Evolutionary conservation across 495 filamentous ascomycete genomes (phyloP), one percentile per base, ranked within the genome.

Genomic region (Neurospora hispaniola): DNA sequence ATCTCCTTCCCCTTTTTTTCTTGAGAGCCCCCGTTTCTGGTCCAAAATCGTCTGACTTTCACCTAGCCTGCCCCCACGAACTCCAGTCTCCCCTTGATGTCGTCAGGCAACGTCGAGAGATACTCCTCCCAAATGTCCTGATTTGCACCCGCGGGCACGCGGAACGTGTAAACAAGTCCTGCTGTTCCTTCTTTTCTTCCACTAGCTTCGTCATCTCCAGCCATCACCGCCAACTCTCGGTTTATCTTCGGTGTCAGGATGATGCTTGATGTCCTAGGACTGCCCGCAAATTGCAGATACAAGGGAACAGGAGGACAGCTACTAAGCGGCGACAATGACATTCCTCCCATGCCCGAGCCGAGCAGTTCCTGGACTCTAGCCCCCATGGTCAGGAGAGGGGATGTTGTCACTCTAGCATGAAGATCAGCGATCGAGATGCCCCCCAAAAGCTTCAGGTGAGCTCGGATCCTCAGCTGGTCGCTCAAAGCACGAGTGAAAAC

Each of bases 371-470:
- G 84, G 69, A 83, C 85, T 68, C 80, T 77, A 44, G 79, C 78
- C n/a, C 80, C 42, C 27, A 78, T 74, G 14, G 54, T 35, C 1
- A 62, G 8, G 11, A 62, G 54, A 6, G 54, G 4, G 27, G 54
- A 62, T 62, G 54, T 62, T 62, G 54, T 18, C 14, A 62, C 54
- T 14, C 79, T 84, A 42, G 82, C 81, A 75, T 86, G 85, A 8
- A 86, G 76, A 74, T 85, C 84, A 43, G 83, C 84, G 14, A 82
- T 83, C n/a, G 85, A 81, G 0, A 85, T 75, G 14, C 79, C 74
- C 20, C 81, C 78, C 54, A 75, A 70, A 62, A 77, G 80, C 41
- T 79, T 84, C 71, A 83, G 81, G 40, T 72, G 78, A 14, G 81
- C 81, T 69, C 82, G 78, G 70, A 73, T 79, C 40, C 79, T 79